Evolutionary conservation across 371 early-diverging fungal genomes (phyloP), one percentile per base, ranked within the genome.

Genomic region (Actinomortierella ambigua): DNA sequence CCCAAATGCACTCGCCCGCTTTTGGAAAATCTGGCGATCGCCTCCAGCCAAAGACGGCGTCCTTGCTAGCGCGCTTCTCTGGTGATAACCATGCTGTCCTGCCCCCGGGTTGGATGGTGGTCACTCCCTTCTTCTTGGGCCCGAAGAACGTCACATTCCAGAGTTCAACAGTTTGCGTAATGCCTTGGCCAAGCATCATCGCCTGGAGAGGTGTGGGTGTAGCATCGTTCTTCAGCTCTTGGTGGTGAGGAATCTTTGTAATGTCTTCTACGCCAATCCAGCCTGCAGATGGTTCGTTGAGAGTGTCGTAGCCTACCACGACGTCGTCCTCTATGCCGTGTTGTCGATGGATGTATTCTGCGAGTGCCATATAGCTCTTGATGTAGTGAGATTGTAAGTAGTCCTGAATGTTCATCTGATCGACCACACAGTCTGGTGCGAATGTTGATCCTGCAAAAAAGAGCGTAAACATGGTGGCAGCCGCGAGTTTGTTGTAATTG

Each of bases 401-500:
- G 26, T 85, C 86, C 60, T 91, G 88, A n/a, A 91, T 75, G 61
- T 82, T 79, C 41, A 80, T 28, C 76, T 75, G 5, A 26, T 81
- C 65, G 41, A 86, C 82, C n/a, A 65, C 75, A 49, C 86, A 82
- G 5, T 84, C 67, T 0, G 94, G 94, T 1, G 92, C 92, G 81
- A 85, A 93, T 6, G 68, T 78, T 26, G 81, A 78, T 27, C 93
- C 93, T n/a, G 80, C 93, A 76, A 90, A 94, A 66, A 93, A 93
- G 15, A 93, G 77, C 0, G 94, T 90, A 57, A 93, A 92, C 88
- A 94, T 88, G 49, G 94, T 93, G 1, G 90, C 83, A 0, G 88
- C 83, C n/a, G 94, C 93, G 15, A 93, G 75, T 52, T 92, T 93
- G 57, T 80, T 78, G 70, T 95, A 93, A 61, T 95, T 95, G 27